phyloP scores from a whole-genome alignment of 208 protist genomes.

The Naegleria fowleri region DNA sequence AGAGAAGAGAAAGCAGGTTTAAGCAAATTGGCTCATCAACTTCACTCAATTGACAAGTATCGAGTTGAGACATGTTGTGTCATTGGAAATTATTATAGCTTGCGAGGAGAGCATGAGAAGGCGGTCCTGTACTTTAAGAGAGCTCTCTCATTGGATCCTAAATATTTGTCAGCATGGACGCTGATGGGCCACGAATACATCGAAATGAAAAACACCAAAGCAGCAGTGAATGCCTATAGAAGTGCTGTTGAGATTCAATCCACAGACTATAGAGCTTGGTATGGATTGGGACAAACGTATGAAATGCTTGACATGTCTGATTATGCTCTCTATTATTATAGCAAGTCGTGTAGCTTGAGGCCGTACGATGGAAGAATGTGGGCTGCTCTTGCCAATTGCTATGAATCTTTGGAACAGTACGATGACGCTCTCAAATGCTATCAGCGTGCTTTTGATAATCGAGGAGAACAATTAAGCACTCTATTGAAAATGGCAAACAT shows the following conservation, averaged over 20 bases:
- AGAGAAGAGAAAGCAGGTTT: conserved; percentile 70
- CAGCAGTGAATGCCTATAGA: conserved; percentile 89
- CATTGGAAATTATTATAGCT: conserved; percentile 93
- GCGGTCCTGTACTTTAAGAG: conserved; percentile 88
- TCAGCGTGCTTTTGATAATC: conserved; percentile 50
- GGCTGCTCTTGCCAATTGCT: conserved; percentile 57
- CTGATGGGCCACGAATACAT: conserved; percentile 94
- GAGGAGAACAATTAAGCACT: conserved; percentile 44
- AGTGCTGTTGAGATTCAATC: conserved; percentile 81
- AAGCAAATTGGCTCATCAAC: conserved; percentile 78
- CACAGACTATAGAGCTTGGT: conserved; percentile 89
- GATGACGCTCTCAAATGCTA: conserved; percentile 60
- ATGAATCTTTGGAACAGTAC: conserved; percentile 45
- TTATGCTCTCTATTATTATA: conserved; percentile 92
- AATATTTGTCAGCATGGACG: conserved; percentile 86
- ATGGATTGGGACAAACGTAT: conserved; percentile 93
- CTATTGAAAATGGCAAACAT: conserved; percentile 49
- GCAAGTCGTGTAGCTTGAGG: conserved; percentile 77
- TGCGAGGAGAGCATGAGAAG: conserved; percentile 85
- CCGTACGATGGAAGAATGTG: conserved; percentile 89
- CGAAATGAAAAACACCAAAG: conserved; percentile 85
- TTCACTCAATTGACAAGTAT: conserved; percentile 83
- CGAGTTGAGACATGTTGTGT: conserved; percentile 91
- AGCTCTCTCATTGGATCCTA: conserved; percentile 69
- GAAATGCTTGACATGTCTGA: conserved; percentile 86